These are phyloP conservation scores for Candida maris DNA, from an alignment of 805 yeast species.

Conservation along the genomic window DNA sequence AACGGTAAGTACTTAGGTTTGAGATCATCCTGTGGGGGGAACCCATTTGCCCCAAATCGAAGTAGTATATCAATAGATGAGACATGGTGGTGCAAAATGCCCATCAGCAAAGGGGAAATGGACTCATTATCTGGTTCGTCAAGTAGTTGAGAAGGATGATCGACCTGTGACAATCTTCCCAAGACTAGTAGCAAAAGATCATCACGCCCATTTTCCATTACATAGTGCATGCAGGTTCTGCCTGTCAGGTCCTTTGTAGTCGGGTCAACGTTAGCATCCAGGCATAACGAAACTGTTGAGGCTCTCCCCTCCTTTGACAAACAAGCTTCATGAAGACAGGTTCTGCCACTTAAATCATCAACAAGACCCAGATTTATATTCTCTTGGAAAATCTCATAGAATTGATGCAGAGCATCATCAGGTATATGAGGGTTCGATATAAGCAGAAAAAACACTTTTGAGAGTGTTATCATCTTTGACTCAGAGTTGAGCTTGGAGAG, in stretches of 20 bases:
- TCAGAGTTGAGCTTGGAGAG: conserved; percentile 39
- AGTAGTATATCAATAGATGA: conserved; percentile 50
- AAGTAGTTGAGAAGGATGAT: conserved; percentile 29
- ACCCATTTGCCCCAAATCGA: conserved; percentile 46
- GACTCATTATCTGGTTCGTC: conserved; percentile 67
- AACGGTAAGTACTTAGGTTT: conserved; percentile 70
- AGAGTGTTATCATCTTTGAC: conserved; percentile 44
- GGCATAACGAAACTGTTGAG: conserved; percentile 25
- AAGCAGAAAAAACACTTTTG: conserved; percentile 70
- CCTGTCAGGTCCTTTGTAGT: conserved; percentile 61
- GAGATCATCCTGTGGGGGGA: conserved; percentile 44
- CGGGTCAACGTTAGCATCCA: conserved; percentile 24
- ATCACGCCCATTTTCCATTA: conserved; percentile 56
- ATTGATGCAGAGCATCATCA: conserved; percentile 53
- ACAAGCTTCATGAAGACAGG: conserved; percentile 69
- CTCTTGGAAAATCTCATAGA: conserved; percentile 44
- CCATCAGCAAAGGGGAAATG: conserved; percentile 76
- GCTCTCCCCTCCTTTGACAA: conserved; percentile 25
- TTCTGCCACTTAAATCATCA: conserved; percentile 73
- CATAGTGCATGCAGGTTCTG: conserved; percentile 82
- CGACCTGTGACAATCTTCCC: conserved; percentile 26
- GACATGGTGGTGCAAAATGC: conserved; percentile 67
- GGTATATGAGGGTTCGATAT: conserved; percentile 62
- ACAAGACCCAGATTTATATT: conserved; percentile 58
- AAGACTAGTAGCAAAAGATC: conserved; percentile 38